Percentiles rank a stretch among this genome's conserved stretches.
Evolutionary conservation across 2,329 filamentous ascomycete genomes (phyloP).

Genomic region (Stachybotrys echinatus): DNA sequence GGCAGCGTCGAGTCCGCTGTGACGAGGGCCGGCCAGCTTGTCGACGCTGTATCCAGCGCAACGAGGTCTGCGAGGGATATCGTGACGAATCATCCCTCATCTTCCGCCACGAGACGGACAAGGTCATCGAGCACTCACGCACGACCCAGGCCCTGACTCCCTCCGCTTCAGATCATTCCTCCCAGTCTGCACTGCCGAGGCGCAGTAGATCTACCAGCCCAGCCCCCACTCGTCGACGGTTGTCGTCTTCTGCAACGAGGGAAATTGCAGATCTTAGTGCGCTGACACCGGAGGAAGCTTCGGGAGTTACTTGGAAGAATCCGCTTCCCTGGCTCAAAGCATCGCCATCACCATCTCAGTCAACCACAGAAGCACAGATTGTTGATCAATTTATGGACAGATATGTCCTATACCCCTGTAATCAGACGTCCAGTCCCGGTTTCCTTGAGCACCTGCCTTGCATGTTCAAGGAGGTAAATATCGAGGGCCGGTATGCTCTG

Average conservation of each 20-base stretch:
- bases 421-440: slow-evolving; percentile 26
- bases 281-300: no score
- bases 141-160: not conserved
- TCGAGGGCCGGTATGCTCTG: slow-evolving; percentile 27
- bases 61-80: slow-evolving; percentile 31
- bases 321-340: slow-evolving; percentile 18
- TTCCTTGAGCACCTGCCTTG: slow-evolving; percentile 32
- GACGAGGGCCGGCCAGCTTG: slow-evolving; percentile 28
- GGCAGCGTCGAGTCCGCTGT: slow-evolving; percentile 24
- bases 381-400: slow-evolving; percentile 29
- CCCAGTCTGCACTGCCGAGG: not conserved
- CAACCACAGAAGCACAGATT: slow-evolving; percentile 18
- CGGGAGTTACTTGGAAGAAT: not conserved
- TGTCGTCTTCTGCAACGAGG: no score
- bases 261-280: no score
- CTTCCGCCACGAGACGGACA: slow-evolving; percentile 29
- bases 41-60: slow-evolving; percentile 28
- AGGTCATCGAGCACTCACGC: slow-evolving; percentile 14
- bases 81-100: slow-evolving; percentile 29
- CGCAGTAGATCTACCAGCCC: not conserved
- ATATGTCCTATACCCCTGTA: slow-evolving; percentile 31
- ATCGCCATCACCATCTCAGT: not conserved
- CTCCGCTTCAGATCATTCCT: not conserved
- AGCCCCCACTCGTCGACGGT: not conserved
- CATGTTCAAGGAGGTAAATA: slow-evolving; percentile 31